Conservation (phyloP, 345 rosid genomes). For the Lepidium africanum region DNA sequence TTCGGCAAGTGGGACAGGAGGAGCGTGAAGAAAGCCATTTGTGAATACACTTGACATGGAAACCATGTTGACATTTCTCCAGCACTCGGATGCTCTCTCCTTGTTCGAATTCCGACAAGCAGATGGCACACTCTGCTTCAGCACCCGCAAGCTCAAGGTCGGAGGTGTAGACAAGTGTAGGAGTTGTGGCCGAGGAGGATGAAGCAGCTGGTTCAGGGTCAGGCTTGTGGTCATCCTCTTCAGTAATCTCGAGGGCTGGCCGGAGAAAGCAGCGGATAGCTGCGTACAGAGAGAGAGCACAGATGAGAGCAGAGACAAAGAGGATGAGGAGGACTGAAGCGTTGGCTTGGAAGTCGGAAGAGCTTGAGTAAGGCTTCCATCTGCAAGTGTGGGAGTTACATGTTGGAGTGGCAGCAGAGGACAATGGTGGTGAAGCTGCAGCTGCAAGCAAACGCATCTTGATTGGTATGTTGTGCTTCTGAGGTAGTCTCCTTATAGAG, state of each 20-base stretch:
- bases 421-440: constrained; percentile 19
- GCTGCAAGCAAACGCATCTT: constrained; percentile 26
- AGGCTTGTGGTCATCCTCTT: constrained; percentile 31
- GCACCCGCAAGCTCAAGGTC: constrained; percentile 49
- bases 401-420: constrained; percentile 18
- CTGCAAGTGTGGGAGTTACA: constrained; percentile 23
- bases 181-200: constrained; percentile 23
- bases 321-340: constrained; percentile 38
- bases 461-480: neutral
- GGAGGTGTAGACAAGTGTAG: constrained; percentile 33
- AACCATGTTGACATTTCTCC: constrained; percentile 63
- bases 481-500: constrained; percentile 23
- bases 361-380: constrained; percentile 32
- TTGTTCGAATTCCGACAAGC: constrained; percentile 57
- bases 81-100: constrained; percentile 58
- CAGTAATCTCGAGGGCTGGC: neutral
- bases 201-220: constrained; percentile 14
- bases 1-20: constrained; percentile 80
- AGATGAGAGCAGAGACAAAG: constrained; percentile 52
- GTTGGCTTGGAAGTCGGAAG: constrained; percentile 48
- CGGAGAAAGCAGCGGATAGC: constrained; percentile 61
- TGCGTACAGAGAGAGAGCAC: constrained; percentile 49
- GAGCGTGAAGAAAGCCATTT: constrained; percentile 54
- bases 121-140: constrained; percentile 63
- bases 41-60: constrained; percentile 65